phyloP scores from a whole-genome alignment of 257 asterid genomes.

The Prunella vulgaris region DNA sequence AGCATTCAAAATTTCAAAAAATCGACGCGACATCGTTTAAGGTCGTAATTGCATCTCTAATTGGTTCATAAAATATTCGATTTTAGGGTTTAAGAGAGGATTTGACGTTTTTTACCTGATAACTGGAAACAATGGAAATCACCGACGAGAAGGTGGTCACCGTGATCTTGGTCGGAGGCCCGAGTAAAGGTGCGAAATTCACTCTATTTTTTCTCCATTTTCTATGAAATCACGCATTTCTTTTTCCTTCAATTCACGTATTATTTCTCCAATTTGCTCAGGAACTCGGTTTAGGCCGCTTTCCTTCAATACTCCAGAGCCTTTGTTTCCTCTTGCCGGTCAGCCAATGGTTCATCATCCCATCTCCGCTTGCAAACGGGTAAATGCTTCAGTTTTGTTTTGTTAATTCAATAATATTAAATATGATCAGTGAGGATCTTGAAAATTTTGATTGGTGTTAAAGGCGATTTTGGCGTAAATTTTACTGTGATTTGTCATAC shows the following conservation, averaged over 20 bases:
- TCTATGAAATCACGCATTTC: not conserved
- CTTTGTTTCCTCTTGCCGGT: slow-evolving; percentile 80
- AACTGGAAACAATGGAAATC: slow-evolving; percentile 37
- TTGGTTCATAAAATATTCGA: not conserved
- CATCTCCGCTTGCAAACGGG: slow-evolving; percentile 80
- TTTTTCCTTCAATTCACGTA: not conserved
- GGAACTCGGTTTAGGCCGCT: slow-evolving; percentile 86
- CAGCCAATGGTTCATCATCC: slow-evolving; percentile 88
- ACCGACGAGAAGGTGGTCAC: slow-evolving; percentile 69
- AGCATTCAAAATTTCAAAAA: too few relatives aligned
- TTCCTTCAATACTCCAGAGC: slow-evolving; percentile 73
- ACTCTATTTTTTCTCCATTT: not conserved
- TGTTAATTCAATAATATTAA: not conserved
- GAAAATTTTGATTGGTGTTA: not conserved
- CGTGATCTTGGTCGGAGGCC: slow-evolving; percentile 78
- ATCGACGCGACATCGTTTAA: too few relatives aligned
- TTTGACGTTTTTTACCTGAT: not conserved
- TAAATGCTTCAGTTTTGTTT: slow-evolving; percentile 16
- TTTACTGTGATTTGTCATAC: not conserved
- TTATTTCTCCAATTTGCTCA: slow-evolving; percentile 19
- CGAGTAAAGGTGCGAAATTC: slow-evolving; percentile 55
- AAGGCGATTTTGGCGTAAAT: not conserved
- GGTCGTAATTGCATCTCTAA: not conserved
- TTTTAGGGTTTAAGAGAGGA: slow-evolving; percentile 24
- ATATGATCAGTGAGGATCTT: not conserved